Base-by-base conservation (phyloP, 768 basidiomycete genomes). In the Tricholoma saponaceum region DNA sequence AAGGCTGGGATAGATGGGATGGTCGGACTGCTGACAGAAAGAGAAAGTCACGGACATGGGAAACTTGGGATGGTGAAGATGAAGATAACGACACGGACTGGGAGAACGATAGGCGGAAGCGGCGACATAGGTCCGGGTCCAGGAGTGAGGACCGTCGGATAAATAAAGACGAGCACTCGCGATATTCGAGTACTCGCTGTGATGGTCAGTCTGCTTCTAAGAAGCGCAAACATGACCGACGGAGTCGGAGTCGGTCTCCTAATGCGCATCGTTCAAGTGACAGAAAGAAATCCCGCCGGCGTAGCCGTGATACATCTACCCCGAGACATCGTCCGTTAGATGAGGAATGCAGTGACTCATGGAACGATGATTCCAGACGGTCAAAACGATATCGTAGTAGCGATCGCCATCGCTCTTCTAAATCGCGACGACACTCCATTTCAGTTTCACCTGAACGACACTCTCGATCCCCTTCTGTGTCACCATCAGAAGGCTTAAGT, bases 1-100 rank as follows among this genome's bases (percentile, higher is more conserved):
- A 76, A 49, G 67, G 74, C 23, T 83, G 79, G 78, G 83, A 84
- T 56, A 72, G 78, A 44, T 82, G 80, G 80, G 71, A 82, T 66
- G 74, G 82, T n/a, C 64, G 83, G 67, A 77, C 74, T 0, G 78
- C 69, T 7, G 77, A 79, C 50, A 71, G 81, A 51, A 81, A 76
- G 65, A 74, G 76, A 58, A 78, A 78, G 53, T 66, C 60, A 14
- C 65, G 79, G 59, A 74, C 79, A 53, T 79, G 83, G 79, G 83
- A 83, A 61, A 76, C 72, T 25, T 76, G 76, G 75, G 77, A 76
- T 55, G 77, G 74, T 16, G 70, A 71, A n/a, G 72, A 72, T 2
- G 69, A 68, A 1, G 77, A 78, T 18, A 75, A 74, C 16, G 72
- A 73, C 23, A 18, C 9, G 59, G 65, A 64, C 58, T 18, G 62